Base-by-base conservation (phyloP, 139 green algal species). In the Chlorella vulgaris region DNA sequence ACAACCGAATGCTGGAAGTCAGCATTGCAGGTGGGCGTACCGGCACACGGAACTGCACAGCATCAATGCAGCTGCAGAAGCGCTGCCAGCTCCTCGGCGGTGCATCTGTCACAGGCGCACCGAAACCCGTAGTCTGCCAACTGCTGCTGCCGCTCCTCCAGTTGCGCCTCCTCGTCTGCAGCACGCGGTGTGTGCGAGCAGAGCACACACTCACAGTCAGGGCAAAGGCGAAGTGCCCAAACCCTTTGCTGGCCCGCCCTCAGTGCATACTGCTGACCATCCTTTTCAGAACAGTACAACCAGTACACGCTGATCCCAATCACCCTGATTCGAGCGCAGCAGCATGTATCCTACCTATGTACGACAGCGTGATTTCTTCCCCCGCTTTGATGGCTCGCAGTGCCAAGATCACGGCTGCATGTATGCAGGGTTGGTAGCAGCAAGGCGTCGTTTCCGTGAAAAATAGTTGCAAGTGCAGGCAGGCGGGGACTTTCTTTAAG, bases 91-190 rank as follows among this genome's bases (percentile, higher is more conserved):
- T 79, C 71, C 6, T 92, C 86, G 1, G 65, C 55, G 1, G 61
- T 35, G 60, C 90, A 94, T 18, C 74, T 35, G 33, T 60, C 51
- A 68, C 94, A 98, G 3, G 22, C 18, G 74, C 94, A 98, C 3
- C 71, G 39, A 74, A 98, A 98, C 4, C 94, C 94, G 62, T 98
- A 98, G 73, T 98, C 94, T 0, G 33, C 43, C 53, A 98, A 83
- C 61, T 86, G 85, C 6, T 82, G 84, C 4, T 74, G 82, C 42
- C 92, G 76, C 68, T 91, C 83, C 29, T 84, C 43, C 42, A 88
- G 62, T 3, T 74, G 62, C 22, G 67, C 66, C 8, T 87, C 84
- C 63, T 92, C 87, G 51, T 97, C 91, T 79, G 73, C 0, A 3
- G 31, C n/a, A n/a, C n/a, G n/a, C n/a, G 38, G 66, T 4, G 22